Evolutionary conservation across 2,329 filamentous ascomycete genomes (phyloP).

Genomic region (Acephala macrosclerotiorum): DNA sequence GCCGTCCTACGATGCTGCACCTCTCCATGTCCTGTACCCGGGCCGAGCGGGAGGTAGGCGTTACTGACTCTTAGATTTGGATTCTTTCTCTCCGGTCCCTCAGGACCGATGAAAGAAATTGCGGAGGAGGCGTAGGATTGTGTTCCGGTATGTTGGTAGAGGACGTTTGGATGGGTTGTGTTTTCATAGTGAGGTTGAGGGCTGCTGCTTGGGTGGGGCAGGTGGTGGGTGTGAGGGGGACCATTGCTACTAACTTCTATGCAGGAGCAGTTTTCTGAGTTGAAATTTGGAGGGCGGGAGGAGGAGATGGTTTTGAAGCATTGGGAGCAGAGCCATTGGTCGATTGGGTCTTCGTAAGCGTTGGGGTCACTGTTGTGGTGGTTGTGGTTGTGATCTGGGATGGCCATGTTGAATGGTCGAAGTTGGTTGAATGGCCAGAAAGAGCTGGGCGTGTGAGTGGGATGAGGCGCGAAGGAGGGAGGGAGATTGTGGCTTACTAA

Average conservation of each 20-base stretch:
- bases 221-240: neutral
- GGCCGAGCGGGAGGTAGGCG: conserved; percentile 26
- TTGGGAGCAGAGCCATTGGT: conserved; percentile 32
- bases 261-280: conserved; percentile 39
- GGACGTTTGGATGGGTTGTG: conserved; percentile 6
- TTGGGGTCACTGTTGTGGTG: conserved; percentile 15
- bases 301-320: conserved; percentile 37
- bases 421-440: conserved; percentile 16
- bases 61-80: conserved; percentile 28
- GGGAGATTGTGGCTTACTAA: conserved; percentile 23
- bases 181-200: conserved; percentile 8
- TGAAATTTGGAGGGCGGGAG: conserved; percentile 37
- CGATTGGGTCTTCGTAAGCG: conserved; percentile 24
- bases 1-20: conserved; percentile 23
- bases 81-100: conserved; percentile 33
- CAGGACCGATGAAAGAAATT: conserved; percentile 24
- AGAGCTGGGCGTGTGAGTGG: conserved; percentile 22
- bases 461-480: conserved; percentile 4
- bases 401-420: conserved; percentile 23
- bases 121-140: conserved; percentile 28
- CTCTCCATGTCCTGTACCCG: conserved; percentile 23
- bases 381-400: conserved; percentile 14
- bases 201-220: too few relatives aligned
- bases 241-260: conserved; percentile 24
- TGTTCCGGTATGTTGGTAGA: conserved; percentile 18